phyloP scores from a whole-genome alignment of 73 alveolate genomes.

The Urostyla sp. region DNA sequence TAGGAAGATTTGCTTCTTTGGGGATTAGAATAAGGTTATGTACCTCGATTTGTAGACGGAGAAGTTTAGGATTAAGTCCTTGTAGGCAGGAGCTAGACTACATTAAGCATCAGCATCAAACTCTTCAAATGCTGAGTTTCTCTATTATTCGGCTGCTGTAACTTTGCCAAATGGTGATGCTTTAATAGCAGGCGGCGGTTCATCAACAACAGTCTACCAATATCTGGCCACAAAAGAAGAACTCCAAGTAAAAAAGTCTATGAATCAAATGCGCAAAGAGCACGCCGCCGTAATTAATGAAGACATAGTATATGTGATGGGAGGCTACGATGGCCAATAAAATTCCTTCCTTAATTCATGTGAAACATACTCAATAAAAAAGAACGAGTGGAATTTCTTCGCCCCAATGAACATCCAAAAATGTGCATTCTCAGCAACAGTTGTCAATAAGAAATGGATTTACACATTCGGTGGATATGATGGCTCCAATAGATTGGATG shows the following conservation, averaged over 20 bases:
- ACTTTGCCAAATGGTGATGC: slow-evolving; percentile 89
- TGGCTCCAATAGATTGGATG: slow-evolving; percentile 85
- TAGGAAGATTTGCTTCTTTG: slow-evolving; percentile 80
- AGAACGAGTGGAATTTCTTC: slow-evolving; percentile 77
- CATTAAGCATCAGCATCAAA: slow-evolving; percentile 24
- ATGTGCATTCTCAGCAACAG: slow-evolving; percentile 90
- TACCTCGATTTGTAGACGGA: slow-evolving; percentile 64
- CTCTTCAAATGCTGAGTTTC: slow-evolving; percentile 62
- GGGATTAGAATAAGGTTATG: slow-evolving; percentile 83
- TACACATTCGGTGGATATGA: slow-evolving; percentile 91
- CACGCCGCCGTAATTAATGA: slow-evolving; percentile 85
- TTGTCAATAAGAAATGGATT: slow-evolving; percentile 75
- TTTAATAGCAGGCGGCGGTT: slow-evolving; percentile 88
- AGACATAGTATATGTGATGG: slow-evolving; percentile 83
- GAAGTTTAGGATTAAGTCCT: slow-evolving; percentile 67
- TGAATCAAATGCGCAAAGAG: slow-evolving; percentile 86
- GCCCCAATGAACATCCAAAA: slow-evolving; percentile 78
- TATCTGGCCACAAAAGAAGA: slow-evolving; percentile 64
- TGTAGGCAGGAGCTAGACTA: slow-evolving; percentile 18
- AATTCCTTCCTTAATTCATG: slow-evolving; percentile 76
- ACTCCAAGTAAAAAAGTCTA: slow-evolving; percentile 60
- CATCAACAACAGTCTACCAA: slow-evolving; percentile 74
- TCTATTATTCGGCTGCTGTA: slow-evolving; percentile 87
- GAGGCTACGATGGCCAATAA: slow-evolving; percentile 91
- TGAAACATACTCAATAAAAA: slow-evolving; percentile 65